Conservation (phyloP, 176 grass and related monocot species). For the Saccharum officinarum region DNA sequence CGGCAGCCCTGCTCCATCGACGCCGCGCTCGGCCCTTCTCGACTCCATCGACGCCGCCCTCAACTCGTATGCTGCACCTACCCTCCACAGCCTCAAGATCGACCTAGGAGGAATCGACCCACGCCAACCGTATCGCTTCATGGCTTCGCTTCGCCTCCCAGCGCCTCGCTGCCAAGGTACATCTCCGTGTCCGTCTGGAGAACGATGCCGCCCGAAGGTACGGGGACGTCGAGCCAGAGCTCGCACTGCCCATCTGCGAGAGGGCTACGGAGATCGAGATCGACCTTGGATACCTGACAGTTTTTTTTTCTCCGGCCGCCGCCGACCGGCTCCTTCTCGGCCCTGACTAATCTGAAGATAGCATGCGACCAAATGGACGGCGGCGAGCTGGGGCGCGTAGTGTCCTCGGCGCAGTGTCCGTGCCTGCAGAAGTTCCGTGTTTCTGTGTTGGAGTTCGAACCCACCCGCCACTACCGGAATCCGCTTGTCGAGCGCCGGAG, state of each 20-base stretch:
- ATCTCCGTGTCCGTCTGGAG: too few relatives aligned
- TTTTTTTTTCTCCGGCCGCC: background rate
- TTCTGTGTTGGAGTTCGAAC: background rate
- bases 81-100: background rate
- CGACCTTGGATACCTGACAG: rapidly evolving
- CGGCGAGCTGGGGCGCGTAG: background rate
- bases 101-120: background rate
- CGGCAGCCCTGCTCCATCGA: too few relatives aligned
- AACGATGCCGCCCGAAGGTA: too few relatives aligned
- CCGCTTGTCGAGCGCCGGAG: too few relatives aligned
- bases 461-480: too few relatives aligned
- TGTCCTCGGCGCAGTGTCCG: background rate
- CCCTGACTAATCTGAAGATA: background rate
- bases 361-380: rapidly evolving
- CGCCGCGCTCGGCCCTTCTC: too few relatives aligned
- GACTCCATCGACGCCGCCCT: background rate
- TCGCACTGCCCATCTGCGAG: background rate
- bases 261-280: background rate
- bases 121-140: background rate
- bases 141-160: background rate
- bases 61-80: background rate
- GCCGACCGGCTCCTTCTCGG: background rate
- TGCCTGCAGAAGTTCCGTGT: background rate
- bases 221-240: too few relatives aligned
- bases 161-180: background rate